Conservation (phyloP, 1,284 basidiomycete species). For the Tetrapyrgos nigripes region DNA sequence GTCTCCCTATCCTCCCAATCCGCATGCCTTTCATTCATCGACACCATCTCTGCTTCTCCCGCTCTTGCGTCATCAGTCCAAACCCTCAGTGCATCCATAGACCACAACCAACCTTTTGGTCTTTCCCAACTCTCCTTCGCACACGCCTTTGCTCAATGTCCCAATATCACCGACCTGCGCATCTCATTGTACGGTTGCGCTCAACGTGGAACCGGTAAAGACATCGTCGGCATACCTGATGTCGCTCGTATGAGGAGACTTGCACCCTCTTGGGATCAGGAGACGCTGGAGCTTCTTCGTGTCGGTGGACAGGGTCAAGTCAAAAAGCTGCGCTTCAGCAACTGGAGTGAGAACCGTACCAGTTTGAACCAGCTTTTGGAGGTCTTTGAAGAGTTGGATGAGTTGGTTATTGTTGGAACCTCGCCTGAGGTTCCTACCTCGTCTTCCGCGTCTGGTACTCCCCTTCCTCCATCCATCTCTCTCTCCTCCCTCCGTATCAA, state of each 20-base stretch:
- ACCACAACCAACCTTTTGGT: constrained; percentile 68
- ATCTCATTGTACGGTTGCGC: constrained; percentile 65
- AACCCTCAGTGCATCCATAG: constrained; percentile 60
- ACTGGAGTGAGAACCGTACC: constrained; percentile 70
- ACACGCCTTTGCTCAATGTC: constrained; percentile 60
- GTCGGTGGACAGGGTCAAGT: constrained; percentile 55
- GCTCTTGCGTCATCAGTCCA: constrained; percentile 58
- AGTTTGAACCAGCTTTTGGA: constrained; percentile 67
- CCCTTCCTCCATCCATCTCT: constrained; percentile 39
- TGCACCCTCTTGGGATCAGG: constrained; percentile 61
- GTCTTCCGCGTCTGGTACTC: constrained; percentile 29
- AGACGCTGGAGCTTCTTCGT: constrained; percentile 56
- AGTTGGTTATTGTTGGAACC: constrained; percentile 64
- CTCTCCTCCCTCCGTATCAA: constrained; percentile 35
- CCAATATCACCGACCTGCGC: constrained; percentile 60
- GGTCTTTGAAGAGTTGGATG: constrained; percentile 61
- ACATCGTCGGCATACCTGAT: constrained; percentile 52
- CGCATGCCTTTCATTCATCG: constrained; percentile 59
- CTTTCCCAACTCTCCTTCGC: constrained; percentile 64
- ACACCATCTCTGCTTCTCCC: constrained; percentile 53
- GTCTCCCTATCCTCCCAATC: constrained; percentile 58
- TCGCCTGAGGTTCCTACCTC: constrained; percentile 55
- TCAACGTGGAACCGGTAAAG: constrained; percentile 45
- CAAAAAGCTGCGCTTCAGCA: constrained; percentile 62
- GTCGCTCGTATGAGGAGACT: constrained; percentile 53